Percentiles rank a stretch among this genome's conserved stretches.
Evolutionary conservation across 805 yeast genomes (phyloP).

Genomic region (Metschnikowia lochheadii): DNA sequence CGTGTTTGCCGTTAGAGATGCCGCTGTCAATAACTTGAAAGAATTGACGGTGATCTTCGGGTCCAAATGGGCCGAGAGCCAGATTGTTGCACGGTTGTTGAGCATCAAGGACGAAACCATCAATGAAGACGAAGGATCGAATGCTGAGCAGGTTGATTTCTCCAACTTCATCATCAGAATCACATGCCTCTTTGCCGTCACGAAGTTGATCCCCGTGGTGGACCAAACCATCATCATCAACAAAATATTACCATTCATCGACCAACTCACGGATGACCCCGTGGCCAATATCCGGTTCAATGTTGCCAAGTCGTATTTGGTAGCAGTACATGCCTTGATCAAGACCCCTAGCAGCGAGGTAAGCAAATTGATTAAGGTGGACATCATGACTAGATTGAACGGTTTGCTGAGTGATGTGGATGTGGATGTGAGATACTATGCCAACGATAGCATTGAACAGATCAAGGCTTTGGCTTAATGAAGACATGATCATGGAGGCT

Average conservation of each 20-base stretch:
- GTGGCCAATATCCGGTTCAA: conserved; percentile 96
- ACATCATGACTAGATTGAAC: conserved; percentile 63
- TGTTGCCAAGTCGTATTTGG: conserved; percentile 78
- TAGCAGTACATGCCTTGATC: conserved; percentile 52
- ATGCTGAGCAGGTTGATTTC: conserved; percentile 40
- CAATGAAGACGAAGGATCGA: conserved; percentile 20
- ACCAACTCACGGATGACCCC: conserved; percentile 65
- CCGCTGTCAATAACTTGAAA: conserved; percentile 82
- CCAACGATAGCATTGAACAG: conserved; percentile 53
- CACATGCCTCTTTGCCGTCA: conserved; percentile 83
- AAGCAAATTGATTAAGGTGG: conserved; percentile 29
- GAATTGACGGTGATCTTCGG: conserved; percentile 86
- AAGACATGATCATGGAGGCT: not conserved
- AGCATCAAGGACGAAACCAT: conserved; percentile 22
- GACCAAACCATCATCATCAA: conserved; percentile 50
- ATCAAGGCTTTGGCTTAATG: conserved; percentile 19
- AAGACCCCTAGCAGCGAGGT: conserved; percentile 17
- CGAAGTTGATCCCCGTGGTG: conserved; percentile 75
- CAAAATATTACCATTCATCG: conserved; percentile 75
- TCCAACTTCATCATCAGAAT: conserved; percentile 86
- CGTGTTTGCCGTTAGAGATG: conserved; percentile 93
- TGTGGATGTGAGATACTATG: conserved; percentile 85
- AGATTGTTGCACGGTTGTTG: conserved; percentile 74
- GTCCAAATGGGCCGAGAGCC: conserved; percentile 85
- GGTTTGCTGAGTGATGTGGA: conserved; percentile 69